Evolutionary conservation across 768 basidiomycete genomes (phyloP), one percentile per base, ranked within the genome.

Genomic region (Amylocystis lapponica): DNA sequence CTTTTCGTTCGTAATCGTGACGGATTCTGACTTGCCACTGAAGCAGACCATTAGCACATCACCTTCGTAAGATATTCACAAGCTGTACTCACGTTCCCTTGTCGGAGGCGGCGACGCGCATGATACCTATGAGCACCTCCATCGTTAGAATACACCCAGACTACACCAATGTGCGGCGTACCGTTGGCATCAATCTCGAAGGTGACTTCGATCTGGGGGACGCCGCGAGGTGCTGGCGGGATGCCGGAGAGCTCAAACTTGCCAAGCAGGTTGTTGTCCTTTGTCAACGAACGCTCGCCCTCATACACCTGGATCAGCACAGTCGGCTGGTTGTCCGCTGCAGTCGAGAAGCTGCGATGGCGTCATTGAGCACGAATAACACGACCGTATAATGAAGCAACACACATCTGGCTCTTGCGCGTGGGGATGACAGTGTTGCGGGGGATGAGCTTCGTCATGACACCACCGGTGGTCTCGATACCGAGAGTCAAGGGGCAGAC

Each of bases 401-500:
- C 79, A 12, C 48, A 83, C 80, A 86, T 95, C 70, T 98, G 93
- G 49, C 81, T 82, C 76, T 98, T 97, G 74, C 87, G 86, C 56
- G 94, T 97, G 47, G 95, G 95, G 63, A 98, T 93, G 60, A 95
- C 91, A 32, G 95, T 97, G 81, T 97, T 97, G 56, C 95, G 86
- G 48, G 91, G 78, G 58, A 99, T 97, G 59, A 99, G 77, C 68
- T 95, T 96, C 54, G 93, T 97, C 76, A 97, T 90, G 56, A 97
- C 93, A 64, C 93, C 92, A 58, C 95, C 93, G 29, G 94, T 95
- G 56, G 94, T 97, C 78, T 97, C 95, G 56, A 98, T 99, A 79
- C 95, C 94, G 62, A 97, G 90, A 23, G 95, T 95, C 30, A 98
- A 79, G 21, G 95, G 93, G 71, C 84, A 86, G 62, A 98, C 91